phyloP scores from a whole-genome alignment of 345 rosid genomes.

The Geranium rotundifolium region DNA sequence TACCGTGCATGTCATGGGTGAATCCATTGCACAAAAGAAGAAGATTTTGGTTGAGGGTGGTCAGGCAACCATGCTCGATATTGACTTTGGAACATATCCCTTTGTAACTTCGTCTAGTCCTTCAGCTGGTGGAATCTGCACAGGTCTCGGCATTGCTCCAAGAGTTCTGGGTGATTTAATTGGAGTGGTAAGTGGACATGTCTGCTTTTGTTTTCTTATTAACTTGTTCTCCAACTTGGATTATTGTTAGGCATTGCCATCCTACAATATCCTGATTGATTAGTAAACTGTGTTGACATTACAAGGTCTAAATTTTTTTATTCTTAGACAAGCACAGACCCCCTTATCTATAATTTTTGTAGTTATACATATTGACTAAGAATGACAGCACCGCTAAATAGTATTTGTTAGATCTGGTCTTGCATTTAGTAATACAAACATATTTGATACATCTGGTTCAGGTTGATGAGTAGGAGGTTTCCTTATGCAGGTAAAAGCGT shows the following conservation, averaged over 20 bases:
- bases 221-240: neutral
- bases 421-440: no score
- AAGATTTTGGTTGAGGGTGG: slow-evolving; percentile 96
- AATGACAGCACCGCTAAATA: no score
- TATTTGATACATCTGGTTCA: no score
- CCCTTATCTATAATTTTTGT: no score
- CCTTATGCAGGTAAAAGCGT: slow-evolving; percentile 72
- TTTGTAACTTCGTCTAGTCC: slow-evolving; percentile 98
- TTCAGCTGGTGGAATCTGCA: slow-evolving; percentile 93
- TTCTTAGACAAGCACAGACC: no score
- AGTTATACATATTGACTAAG: no score
- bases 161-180: slow-evolving; percentile 80
- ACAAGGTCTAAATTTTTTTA: no score
- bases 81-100: slow-evolving; percentile 94
- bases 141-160: slow-evolving; percentile 93
- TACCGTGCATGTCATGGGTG: slow-evolving; percentile 16
- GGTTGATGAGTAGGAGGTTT: neutral
- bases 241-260: no score
- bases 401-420: no score
- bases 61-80: slow-evolving; percentile 94
- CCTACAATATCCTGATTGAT: no score
- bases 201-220: slow-evolving; percentile 1
- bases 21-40: slow-evolving; percentile 60
- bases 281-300: no score
- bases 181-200: slow-evolving; percentile 61